These are phyloP conservation scores for Teratosphaeria epicoccoides DNA, from an alignment of 2,329 filamentous ascomycete species.

Conservation along the genomic window DNA sequence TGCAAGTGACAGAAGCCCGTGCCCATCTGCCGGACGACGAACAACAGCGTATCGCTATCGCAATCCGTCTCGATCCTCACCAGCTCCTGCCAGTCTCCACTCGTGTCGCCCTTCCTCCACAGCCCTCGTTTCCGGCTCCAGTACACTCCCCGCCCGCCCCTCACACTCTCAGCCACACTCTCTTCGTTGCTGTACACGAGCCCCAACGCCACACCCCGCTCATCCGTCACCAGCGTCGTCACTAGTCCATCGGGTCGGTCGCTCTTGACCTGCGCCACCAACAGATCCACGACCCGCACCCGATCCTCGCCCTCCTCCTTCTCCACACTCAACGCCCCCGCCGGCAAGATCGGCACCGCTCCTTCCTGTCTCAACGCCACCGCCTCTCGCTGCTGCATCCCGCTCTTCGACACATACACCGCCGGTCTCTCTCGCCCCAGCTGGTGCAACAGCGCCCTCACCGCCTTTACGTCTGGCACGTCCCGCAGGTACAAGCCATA, in stretches of 20 bases:
- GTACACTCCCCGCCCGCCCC: slow-evolving; percentile 76
- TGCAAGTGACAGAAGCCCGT: slow-evolving; percentile 86
- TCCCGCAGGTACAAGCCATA: slow-evolving; percentile 36
- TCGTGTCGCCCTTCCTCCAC: slow-evolving; percentile 94
- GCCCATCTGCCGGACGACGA: slow-evolving; percentile 81
- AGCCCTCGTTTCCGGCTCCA: slow-evolving; percentile 90
- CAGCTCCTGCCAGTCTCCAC: slow-evolving; percentile 85
- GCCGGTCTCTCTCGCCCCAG: slow-evolving; percentile 39
- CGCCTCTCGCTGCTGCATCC: slow-evolving; percentile 30
- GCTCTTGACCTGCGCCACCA: slow-evolving; percentile 65
- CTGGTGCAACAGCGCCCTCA: slow-evolving; percentile 39
- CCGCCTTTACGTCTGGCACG: slow-evolving; percentile 29
- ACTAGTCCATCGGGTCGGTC: slow-evolving; percentile 77
- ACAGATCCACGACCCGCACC: slow-evolving; percentile 58
- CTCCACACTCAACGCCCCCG: slow-evolving; percentile 57
- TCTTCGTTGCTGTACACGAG: slow-evolving; percentile 90
- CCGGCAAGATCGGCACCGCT: slow-evolving; percentile 62
- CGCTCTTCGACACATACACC: slow-evolving; percentile 41
- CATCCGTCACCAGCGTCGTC: slow-evolving; percentile 83
- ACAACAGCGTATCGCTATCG: slow-evolving; percentile 84
- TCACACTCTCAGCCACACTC: slow-evolving; percentile 76
- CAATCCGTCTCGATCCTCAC: slow-evolving; percentile 80
- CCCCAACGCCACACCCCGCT: slow-evolving; percentile 72
- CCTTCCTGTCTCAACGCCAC: slow-evolving; percentile 34
- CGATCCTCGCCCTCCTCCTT: slow-evolving; percentile 45